phyloP scores from a whole-genome alignment of 352 stramenopile genomes.

The Stephanocyclus meneghinianus region DNA sequence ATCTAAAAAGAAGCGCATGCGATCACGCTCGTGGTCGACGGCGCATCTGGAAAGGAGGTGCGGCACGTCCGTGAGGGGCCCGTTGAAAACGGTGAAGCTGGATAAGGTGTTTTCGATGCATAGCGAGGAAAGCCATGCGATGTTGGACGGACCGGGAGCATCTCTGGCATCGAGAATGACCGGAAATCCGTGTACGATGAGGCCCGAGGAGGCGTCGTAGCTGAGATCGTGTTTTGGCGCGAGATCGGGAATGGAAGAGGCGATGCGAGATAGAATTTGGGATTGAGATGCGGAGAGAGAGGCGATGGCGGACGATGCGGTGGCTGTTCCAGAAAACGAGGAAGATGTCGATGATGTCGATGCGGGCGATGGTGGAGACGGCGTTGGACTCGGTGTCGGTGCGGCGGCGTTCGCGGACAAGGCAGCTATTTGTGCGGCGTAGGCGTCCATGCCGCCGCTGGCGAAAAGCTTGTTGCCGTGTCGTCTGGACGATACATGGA shows the following conservation, averaged over 20 bases:
- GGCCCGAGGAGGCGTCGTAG: conserved; percentile 28
- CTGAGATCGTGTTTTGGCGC: conserved; percentile 62
- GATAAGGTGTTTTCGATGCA: conserved; percentile 50
- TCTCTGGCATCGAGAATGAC: conserved; percentile 61
- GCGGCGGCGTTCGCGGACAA: neutral
- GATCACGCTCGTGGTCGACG: conserved; percentile 20
- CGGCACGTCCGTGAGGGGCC: conserved; percentile 71
- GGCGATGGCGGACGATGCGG: conserved; percentile 34
- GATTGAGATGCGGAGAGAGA: conserved; percentile 56
- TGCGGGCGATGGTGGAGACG: neutral
- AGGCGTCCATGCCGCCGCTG: conserved; percentile 13
- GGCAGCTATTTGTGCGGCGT: conserved; percentile 16
- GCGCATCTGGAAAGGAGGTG: conserved; percentile 64
- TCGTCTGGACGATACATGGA: neutral
- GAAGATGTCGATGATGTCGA: neutral
- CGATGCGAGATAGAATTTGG: conserved; percentile 53
- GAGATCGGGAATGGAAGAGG: conserved; percentile 61
- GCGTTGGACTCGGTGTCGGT: neutral
- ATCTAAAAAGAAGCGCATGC: conserved; percentile 62
- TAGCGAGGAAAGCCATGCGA: conserved; percentile 69
- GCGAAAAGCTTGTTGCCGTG: conserved; percentile 9
- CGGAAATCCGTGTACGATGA: conserved; percentile 21
- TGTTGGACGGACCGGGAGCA: conserved; percentile 70
- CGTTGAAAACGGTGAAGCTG: conserved; percentile 77
- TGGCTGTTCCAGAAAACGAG: neutral